Base-by-base conservation (phyloP, 257 asterid genomes). In the Fraxinus cuspidata region DNA sequence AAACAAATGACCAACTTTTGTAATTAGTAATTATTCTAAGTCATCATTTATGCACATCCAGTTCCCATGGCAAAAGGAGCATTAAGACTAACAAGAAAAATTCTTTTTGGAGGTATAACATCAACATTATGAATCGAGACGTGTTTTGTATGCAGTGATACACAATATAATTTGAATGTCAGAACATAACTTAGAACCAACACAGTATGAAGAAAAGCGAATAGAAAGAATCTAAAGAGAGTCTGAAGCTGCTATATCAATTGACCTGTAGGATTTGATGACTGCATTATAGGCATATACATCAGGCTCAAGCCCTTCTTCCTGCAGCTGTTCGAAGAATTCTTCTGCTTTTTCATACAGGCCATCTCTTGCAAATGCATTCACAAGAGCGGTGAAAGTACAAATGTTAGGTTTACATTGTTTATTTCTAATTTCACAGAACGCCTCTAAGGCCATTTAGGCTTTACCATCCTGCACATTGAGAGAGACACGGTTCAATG, bases 281-380 rank as follows among this genome's bases (percentile, higher is more conserved):
- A 94, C 94, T 80, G 97, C 97, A 74, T 91, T 91, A 78, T 90
- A 93, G 78, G 90, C 91, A 77, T 94, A 94, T 42, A 82, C 97
- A 74, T 94, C 97, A 63, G 97, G 97, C 85, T 90, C 98, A 58
- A 58, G 80, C 40, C 97, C 98, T 75, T 90, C 94, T 88, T 93
- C 92, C 78, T 94, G 97, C 79, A 92, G 76, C 78, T 83, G 85
- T 80, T 92, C 96, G 31, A 94, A 94, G 64, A 90, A 79, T 83
- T 89, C 96, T 87, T 92, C 97, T 29, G 96, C 96, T 56, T 94
- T 94, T 81, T 94, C 97, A 72, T 90, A 90, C 21, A 94, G 83
- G 58, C 98, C 98, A 27, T 91, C 92, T 77, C 97, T 89, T 1
- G 98, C 97, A 74, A 88, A 90, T 9, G 98, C 97, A 71, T 92